Base-by-base conservation (phyloP, 306 rosid species). In the peach (Prunus persica) region DNA sequence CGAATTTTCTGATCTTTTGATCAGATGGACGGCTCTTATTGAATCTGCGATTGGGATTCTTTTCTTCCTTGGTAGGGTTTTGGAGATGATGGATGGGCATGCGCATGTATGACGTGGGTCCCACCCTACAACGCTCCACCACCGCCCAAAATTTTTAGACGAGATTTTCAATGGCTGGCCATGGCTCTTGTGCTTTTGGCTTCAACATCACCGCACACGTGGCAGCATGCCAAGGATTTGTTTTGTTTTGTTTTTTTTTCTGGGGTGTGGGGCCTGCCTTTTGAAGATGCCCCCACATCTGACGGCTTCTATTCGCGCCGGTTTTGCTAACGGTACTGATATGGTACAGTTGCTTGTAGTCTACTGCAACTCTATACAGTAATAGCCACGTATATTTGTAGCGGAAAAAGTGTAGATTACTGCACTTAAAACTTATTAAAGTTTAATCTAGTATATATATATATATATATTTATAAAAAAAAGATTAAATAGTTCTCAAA, bases 221-320 rank as follows among this genome's bases (percentile, higher is more conserved):
- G 20, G 63, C 47, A 18, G 0, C n/a, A 10, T 67, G 13, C 4
- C 15, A 19, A 5, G 9, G 1, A 3, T 25, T 16, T 30, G 32
- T 9, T 8, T 8, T 24, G n/a, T 22, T 6, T 1, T 19, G 1
- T 55, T 20, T 10, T n/a, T n/a, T 10, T 12, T 19, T 14, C 28
- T 34, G 41, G 41, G 41, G 12, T 9, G 50, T 11, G 66, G 75
- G 58, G 11, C 71, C 78, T 58, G 38, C 61, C 28, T 12, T 14
- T 12, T 15, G 5, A 71, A 66, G 63, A 68, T 64, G 24, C 65
- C 54, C 55, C 50, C 74, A 78, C 76, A 69, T 74, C 57, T 11
- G 69, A 78, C 71, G 81, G 81, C 78, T 68, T 75, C 69, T 38
- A 34, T 25, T 71, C 20, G 75, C 80, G 75, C 60, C 74, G 11